phyloP scores from a whole-genome alignment of 139 green algal genomes.

The Eudorina sp. region DNA sequence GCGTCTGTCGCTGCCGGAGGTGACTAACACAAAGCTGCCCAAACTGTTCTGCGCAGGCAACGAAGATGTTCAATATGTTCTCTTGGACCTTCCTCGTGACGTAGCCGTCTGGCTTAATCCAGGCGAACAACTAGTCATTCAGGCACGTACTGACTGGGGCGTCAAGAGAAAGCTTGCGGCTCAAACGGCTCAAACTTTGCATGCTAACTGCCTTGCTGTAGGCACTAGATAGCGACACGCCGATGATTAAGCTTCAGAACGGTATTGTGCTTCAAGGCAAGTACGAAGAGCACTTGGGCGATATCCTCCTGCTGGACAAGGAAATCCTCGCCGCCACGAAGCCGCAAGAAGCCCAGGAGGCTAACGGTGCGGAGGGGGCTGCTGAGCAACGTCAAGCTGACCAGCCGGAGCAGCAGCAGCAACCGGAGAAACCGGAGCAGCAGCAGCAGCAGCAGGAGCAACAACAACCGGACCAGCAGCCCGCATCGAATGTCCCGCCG shows the following conservation, averaged over 20 bases:
- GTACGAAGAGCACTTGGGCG: conserved; percentile 35
- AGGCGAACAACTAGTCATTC: conserved; percentile 9
- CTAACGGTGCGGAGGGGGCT: not conserved
- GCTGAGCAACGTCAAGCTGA: too few relatives aligned
- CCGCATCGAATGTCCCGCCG: not conserved
- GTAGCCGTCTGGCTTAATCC: conserved; percentile 16
- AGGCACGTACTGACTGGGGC: conserved; percentile 20
- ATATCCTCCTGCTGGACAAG: conserved; percentile 35
- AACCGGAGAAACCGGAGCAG: not conserved
- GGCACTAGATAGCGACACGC: conserved; percentile 35
- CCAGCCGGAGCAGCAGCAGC: not conserved
- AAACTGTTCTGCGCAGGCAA: not conserved
- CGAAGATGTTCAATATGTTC: conserved; percentile 45
- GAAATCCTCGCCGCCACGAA: not conserved
- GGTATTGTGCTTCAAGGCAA: conserved; percentile 31
- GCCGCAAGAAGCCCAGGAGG: too few relatives aligned
- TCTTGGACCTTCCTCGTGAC: conserved; percentile 41
- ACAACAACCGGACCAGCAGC: not conserved
- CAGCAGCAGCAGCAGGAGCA: not conserved
- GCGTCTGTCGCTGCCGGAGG: not conserved
- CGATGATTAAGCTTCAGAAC: conserved; percentile 39
- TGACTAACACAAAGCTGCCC: not conserved
- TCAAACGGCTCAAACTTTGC: not conserved
- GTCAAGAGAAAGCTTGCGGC: too few relatives aligned
- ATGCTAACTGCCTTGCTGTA: too few relatives aligned